Base-by-base conservation (phyloP, 352 stramenopile species). In the Saprolegnia diclina region DNA sequence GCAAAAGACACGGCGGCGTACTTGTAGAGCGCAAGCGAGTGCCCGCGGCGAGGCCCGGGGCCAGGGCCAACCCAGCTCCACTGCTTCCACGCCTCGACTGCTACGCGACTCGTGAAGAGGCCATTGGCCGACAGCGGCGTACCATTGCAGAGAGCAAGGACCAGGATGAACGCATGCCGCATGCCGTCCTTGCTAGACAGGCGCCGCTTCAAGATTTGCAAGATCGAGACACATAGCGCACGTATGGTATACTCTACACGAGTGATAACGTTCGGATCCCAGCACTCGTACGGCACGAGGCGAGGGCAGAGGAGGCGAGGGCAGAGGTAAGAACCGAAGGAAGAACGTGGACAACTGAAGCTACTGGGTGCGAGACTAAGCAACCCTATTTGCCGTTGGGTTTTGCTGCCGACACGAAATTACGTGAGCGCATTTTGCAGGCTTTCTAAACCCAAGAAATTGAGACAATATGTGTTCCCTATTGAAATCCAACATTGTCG, bases 11-110 rank as follows among this genome's bases (percentile, higher is more conserved):
- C 91, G 59, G 50, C 88, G 24, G 77, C 80, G 44, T 76, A 93
- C 53, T 81, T 83, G 65, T 91, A 93, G 54, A 97, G 74, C n/a
- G 87, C 79, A 5, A 97, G 71, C 6, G 90, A 95, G 72, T 98
- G 92, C 5, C 93, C 91, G 55, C 85, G 76, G 21, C 93, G 77
- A 38, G 78, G 82, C 19, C 79, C 79, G 0, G 93, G 93, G 5
- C 88, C 90, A 5, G 72, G 54, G 32, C 55, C 66, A 0, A 70
- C 56, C 78, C 85, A 97, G 19, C 81, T 86, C 91, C 91, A 97
- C 74, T 95, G 74, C 35, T 88, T 79, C 91, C 90, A 97, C 14
- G 74, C 82, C 11, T 22, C 13, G 18, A 35, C 29, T 6, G 45
- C 67, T 56, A 71, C 26, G 6, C 5, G 13, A 42, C 21, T 0